phyloP scores from a whole-genome alignment of 352 stramenopile genomes.

The Heterotrichella gracilis region DNA sequence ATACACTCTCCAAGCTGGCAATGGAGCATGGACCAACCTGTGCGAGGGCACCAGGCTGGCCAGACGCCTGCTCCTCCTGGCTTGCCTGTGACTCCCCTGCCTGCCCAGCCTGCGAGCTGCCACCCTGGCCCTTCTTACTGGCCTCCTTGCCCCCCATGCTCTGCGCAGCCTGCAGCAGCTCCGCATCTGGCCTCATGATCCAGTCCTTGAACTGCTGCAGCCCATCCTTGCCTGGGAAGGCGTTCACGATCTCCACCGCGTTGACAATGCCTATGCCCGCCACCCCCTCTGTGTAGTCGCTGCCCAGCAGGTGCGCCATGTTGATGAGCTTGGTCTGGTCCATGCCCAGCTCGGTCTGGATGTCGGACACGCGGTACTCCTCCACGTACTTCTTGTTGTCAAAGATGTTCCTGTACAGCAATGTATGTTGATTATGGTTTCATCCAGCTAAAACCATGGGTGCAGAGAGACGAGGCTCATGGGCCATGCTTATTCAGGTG shows the following conservation, averaged over 20 bases:
- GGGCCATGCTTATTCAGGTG: too few species aligned
- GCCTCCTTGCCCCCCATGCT: not conserved
- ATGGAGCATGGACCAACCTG: too few species aligned
- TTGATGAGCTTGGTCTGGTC: constrained; percentile 46
- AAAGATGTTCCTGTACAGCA: constrained; percentile 99
- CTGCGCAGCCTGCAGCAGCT: not conserved
- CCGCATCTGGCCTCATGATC: constrained; percentile 14
- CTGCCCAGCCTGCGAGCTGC: too few species aligned
- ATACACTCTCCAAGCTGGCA: too few species aligned
- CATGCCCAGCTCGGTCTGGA: constrained; percentile 56
- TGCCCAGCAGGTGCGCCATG: constrained; percentile 54
- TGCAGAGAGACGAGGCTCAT: too few species aligned
- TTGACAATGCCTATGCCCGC: constrained; percentile 56
- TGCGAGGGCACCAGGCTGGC: too few species aligned
- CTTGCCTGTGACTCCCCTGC: too few species aligned
- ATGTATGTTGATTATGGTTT: too few species aligned
- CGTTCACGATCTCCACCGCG: constrained; percentile 43
- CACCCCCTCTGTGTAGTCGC: constrained; percentile 66
- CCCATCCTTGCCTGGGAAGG: constrained; percentile 24
- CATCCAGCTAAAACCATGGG: too few species aligned
- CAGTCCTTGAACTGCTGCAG: constrained; percentile 18
- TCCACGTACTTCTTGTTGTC: constrained; percentile 92
- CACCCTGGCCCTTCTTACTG: too few species aligned
- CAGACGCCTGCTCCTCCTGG: too few species aligned
- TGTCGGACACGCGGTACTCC: constrained; percentile 60